These are phyloP conservation scores for Hypsizygus marmoreus DNA, from an alignment of 768 basidiomycete species.

Conservation along the genomic window DNA sequence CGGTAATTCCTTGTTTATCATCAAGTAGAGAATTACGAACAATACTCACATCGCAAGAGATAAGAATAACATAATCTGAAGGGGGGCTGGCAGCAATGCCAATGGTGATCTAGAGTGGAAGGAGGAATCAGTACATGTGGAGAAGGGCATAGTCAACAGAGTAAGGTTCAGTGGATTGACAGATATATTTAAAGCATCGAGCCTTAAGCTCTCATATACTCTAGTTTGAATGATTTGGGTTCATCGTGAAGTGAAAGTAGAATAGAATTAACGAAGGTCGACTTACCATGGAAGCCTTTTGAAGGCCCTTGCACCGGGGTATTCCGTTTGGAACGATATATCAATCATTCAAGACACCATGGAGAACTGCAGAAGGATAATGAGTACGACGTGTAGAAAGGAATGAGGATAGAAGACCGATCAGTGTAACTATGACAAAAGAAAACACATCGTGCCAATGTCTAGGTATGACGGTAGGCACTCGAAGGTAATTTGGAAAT, in stretches of 20 bases:
- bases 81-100: background rate
- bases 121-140: background rate
- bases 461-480: conserved; percentile 53
- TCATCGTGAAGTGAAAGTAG: conserved; percentile 47
- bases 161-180: conserved; percentile 57
- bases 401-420: conserved; percentile 39
- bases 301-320: too few relatives aligned
- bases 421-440: conserved; percentile 96
- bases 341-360: too few relatives aligned
- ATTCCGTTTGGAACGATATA: too few relatives aligned
- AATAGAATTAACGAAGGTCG: conserved; percentile 11
- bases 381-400: conserved; percentile 12
- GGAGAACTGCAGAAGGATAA: background rate
- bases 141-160: background rate
- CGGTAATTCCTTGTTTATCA: conserved; percentile 84
- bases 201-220: conserved; percentile 80
- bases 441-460: conserved; percentile 53
- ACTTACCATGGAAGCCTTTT: conserved; percentile 17
- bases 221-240: conserved; percentile 80
- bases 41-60: conserved; percentile 31
- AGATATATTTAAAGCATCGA: conserved; percentile 69
- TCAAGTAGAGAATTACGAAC: conserved; percentile 35
- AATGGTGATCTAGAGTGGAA: background rate
- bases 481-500: conserved; percentile 47
- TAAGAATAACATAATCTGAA: conserved; percentile 3